Evolutionary conservation across 352 stramenopile species (phyloP).

Genomic region (Phytopythium ostracodes): DNA sequence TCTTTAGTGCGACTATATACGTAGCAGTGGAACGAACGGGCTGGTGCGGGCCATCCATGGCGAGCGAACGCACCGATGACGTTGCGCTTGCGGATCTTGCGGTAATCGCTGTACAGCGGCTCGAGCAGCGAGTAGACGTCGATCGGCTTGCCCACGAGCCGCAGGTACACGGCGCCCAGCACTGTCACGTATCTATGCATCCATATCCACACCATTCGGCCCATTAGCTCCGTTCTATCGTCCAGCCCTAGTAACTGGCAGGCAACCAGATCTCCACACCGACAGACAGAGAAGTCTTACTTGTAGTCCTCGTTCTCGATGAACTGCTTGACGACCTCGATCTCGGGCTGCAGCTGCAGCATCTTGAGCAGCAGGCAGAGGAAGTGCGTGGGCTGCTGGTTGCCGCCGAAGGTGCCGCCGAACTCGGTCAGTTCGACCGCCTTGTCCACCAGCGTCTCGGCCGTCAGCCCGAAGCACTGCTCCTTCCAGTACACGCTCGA

Average conservation of each 20-base stretch:
- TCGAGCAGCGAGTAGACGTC: conserved; percentile 95
- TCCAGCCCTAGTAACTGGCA: neutral
- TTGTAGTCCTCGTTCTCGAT: conserved; percentile 99
- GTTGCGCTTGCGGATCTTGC: conserved; percentile 89
- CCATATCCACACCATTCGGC: neutral
- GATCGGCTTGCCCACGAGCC: conserved; percentile 89
- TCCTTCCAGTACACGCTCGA: conserved; percentile 97
- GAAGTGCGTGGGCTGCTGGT: conserved; percentile 95
- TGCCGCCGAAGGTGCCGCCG: conserved; percentile 93
- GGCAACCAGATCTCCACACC: neutral
- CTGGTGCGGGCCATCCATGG: too few relatives aligned
- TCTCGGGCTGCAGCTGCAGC: conserved; percentile 96
- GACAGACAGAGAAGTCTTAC: too few relatives aligned
- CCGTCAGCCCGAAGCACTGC: conserved; percentile 96
- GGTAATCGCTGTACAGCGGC: conserved; percentile 95
- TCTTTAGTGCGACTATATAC: too few relatives aligned
- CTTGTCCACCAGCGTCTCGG: conserved; percentile 95
- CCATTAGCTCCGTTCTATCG: neutral
- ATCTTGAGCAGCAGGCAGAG: conserved; percentile 98
- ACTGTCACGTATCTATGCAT: conserved; percentile 87
- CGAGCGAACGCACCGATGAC: conserved; percentile 51
- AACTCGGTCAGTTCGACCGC: conserved; percentile 92
- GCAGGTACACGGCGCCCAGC: conserved; percentile 95
- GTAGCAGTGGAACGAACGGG: too few relatives aligned
- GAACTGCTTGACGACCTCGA: conserved; percentile 92